A percentile compares a stretch with the other conserved stretches of the same genome.
phyloP scores from a whole-genome alignment of 257 asterid species.

The Solanum piurae region DNA sequence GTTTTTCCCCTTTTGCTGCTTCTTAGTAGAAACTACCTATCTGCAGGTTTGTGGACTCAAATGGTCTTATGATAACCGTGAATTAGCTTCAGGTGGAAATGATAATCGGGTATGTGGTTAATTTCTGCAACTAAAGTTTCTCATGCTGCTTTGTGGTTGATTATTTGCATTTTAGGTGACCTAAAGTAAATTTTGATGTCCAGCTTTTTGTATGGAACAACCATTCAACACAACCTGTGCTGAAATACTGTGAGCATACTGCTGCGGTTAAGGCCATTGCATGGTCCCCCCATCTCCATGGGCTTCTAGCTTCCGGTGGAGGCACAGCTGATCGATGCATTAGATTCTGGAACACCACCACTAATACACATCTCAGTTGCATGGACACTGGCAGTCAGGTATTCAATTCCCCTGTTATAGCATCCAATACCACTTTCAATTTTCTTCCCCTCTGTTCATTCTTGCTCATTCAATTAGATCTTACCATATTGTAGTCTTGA shows the following conservation, averaged over 20 bases:
- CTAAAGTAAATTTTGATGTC: neutral
- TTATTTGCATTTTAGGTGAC: neutral
- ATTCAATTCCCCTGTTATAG: neutral
- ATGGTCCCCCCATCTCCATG: constrained; percentile 97
- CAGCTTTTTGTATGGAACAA: constrained; percentile 95
- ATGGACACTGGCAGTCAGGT: constrained; percentile 99
- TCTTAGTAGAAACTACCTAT: neutral
- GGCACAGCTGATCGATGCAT: constrained; percentile 98
- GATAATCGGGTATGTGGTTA: constrained; percentile 62
- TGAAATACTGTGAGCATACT: constrained; percentile 85
- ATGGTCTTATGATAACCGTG: constrained; percentile 94
- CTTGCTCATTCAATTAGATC: neutral
- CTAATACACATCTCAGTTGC: constrained; percentile 69
- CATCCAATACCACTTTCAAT: neutral
- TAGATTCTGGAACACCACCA: constrained; percentile 92
- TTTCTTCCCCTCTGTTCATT: neutral
- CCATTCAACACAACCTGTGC: constrained; percentile 76
- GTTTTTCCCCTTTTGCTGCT: neutral
- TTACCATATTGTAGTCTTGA: neutral
- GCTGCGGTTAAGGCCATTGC: constrained; percentile 99
- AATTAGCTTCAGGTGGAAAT: constrained; percentile 97
- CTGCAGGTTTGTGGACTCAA: constrained; percentile 92
- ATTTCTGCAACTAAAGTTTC: neutral
- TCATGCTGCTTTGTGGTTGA: neutral
- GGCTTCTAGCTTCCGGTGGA: constrained; percentile 98